Evolutionary conservation across 805 yeast genomes (phyloP).

Genomic region (Grigorovia yakushimaensis): DNA sequence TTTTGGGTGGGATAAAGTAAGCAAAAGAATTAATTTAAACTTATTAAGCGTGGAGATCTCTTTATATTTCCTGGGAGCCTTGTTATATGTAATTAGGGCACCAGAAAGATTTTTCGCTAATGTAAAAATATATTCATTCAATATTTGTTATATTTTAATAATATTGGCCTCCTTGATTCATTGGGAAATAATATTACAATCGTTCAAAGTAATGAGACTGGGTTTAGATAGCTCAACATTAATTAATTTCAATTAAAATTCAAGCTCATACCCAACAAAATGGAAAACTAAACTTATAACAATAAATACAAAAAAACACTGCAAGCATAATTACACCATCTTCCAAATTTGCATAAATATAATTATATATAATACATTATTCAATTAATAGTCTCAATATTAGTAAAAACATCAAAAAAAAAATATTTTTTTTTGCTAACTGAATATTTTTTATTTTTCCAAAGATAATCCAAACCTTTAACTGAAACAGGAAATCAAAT

Average conservation of each 20-base stretch:
- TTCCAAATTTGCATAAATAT: too few relatives aligned
- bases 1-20: conserved; percentile 41
- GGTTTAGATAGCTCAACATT: conserved; percentile 18
- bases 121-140: conserved; percentile 42
- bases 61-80: conserved; percentile 64
- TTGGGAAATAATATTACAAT: conserved; percentile 47
- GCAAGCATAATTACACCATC: too few relatives aligned
- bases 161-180: conserved; percentile 65
- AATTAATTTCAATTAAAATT: conserved; percentile 4
- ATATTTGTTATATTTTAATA: conserved; percentile 63
- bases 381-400: too few relatives aligned
- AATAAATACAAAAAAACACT: too few relatives aligned
- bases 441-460: too few relatives aligned
- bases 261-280: conserved; percentile 2
- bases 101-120: conserved; percentile 53
- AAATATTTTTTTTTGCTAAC: too few relatives aligned
- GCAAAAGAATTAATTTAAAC: conserved; percentile 39
- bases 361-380: too few relatives aligned
- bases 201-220: conserved; percentile 34
- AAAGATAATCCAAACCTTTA: too few relatives aligned
- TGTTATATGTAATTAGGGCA: conserved; percentile 56
- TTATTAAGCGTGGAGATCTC: conserved; percentile 58
- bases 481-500: not conserved
- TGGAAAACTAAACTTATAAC: not conserved
- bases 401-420: too few relatives aligned